Conservation (phyloP, 2,329 filamentous ascomycete genomes). For the Salinomyces thailandicus region DNA sequence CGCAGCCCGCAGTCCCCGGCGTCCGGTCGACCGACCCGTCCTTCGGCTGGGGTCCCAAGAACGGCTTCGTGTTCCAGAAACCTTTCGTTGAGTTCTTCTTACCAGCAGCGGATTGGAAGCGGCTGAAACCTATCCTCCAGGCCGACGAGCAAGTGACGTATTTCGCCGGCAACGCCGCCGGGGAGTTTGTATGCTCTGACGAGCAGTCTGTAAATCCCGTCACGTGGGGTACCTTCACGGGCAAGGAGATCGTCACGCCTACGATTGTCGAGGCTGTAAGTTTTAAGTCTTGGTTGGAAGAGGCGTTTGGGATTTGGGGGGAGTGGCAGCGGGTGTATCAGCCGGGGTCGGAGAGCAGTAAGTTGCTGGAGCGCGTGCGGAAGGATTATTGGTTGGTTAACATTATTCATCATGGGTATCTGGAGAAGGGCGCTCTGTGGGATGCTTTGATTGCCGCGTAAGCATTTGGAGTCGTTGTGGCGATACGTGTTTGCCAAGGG, state of each 20-base stretch:
- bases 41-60: constrained; percentile 87
- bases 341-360: constrained; percentile 59
- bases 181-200: constrained; percentile 63
- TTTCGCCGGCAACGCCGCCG: constrained; percentile 70
- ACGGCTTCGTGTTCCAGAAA: constrained; percentile 96
- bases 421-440: constrained; percentile 64
- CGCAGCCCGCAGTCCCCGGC: constrained; percentile 87
- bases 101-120: constrained; percentile 59
- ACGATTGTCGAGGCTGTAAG: constrained; percentile 95
- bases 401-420: constrained; percentile 70
- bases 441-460: constrained; percentile 23
- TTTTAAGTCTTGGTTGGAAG: constrained; percentile 88
- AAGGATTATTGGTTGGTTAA: constrained; percentile 82
- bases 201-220: constrained; percentile 75
- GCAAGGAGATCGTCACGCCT: constrained; percentile 90
- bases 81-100: constrained; percentile 96
- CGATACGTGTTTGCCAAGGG: background rate
- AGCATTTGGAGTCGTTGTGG: background rate
- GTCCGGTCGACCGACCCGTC: constrained; percentile 62
- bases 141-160: constrained; percentile 64
- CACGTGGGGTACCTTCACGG: constrained; percentile 91
- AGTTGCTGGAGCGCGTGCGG: constrained; percentile 56
- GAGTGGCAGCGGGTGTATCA: constrained; percentile 89
- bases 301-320: constrained; percentile 89
- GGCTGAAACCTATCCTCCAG: constrained; percentile 55